Percentiles rank a stretch among this genome's conserved stretches.
Conservation (phyloP, 768 basidiomycete species). For the Mycena galericulata region DNA sequence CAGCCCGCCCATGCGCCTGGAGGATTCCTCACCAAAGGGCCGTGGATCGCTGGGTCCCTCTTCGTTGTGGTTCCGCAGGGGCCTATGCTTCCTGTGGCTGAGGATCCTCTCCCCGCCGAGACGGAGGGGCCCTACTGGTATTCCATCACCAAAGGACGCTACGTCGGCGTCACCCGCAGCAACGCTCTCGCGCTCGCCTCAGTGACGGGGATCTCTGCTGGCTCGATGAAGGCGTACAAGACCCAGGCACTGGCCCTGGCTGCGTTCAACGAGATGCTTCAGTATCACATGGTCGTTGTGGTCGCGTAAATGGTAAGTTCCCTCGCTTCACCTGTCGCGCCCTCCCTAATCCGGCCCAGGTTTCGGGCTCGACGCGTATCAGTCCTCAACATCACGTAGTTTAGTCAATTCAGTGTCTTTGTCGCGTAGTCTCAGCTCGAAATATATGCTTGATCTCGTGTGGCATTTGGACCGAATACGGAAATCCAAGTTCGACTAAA, state of each 20-base stretch:
- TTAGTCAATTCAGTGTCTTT: too few relatives aligned
- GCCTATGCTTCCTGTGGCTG: too few relatives aligned
- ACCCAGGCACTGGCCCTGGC: neutral
- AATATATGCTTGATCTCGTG: too few relatives aligned
- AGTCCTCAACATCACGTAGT: too few relatives aligned
- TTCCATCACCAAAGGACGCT: conserved; percentile 4
- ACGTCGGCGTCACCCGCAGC: conserved; percentile 16
- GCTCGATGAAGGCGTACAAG: conserved; percentile 1
- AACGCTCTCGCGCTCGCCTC: neutral
- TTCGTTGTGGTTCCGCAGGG: neutral
- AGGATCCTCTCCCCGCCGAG: neutral
- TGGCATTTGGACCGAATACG: too few relatives aligned
- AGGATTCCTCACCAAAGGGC: neutral
- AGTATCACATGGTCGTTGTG: neutral
- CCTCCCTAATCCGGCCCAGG: too few relatives aligned
- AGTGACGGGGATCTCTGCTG: neutral
- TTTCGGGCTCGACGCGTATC: too few relatives aligned
- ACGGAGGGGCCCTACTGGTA: conserved; percentile 1
- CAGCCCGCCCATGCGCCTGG: neutral
- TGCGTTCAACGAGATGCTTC: conserved; percentile 3
- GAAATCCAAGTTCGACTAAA: too few relatives aligned
- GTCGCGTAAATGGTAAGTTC: neutral
- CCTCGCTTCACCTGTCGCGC: too few relatives aligned
- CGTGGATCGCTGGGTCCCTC: neutral
- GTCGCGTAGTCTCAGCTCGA: too few relatives aligned